Conservation (phyloP, 768 basidiomycete species). For the Kwoniella sp. region DNA sequence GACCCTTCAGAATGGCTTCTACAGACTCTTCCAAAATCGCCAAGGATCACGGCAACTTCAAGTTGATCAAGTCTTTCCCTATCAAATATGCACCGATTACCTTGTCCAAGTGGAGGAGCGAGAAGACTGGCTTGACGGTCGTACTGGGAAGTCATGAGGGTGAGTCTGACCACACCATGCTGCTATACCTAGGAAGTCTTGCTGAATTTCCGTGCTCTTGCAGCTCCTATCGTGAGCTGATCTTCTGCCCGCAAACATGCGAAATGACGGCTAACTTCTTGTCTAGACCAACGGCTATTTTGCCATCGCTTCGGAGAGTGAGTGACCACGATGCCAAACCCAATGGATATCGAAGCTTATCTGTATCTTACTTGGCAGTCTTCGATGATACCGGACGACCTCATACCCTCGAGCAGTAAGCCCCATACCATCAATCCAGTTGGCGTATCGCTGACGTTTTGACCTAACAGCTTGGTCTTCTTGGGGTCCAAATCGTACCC, state of each 20-base stretch:
- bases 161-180: constrained; percentile 16
- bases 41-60: constrained; percentile 71
- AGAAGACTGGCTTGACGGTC: constrained; percentile 80
- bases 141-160: constrained; percentile 84
- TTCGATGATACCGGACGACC: constrained; percentile 94
- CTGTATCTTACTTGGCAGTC: constrained; percentile 63
- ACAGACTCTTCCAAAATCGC: neutral
- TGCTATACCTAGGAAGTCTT: too few relatives aligned
- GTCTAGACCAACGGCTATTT: constrained; percentile 84
- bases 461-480: constrained; percentile 74
- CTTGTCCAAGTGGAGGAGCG: constrained; percentile 85
- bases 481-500: constrained; percentile 95
- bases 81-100: constrained; percentile 77
- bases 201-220: too few relatives aligned
- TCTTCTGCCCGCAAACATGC: too few relatives aligned
- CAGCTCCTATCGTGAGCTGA: constrained; percentile 19
- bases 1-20: constrained; percentile 20
- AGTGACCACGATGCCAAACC: constrained; percentile 37
- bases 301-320: constrained; percentile 86
- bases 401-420: constrained; percentile 93
- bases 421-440: constrained; percentile 10
- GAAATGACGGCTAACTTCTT: too few relatives aligned
- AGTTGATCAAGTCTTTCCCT: constrained; percentile 73
- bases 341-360: neutral
- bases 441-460: neutral